Conservation (phyloP, 345 rosid species). For the Erysimum cheiranthoides region DNA sequence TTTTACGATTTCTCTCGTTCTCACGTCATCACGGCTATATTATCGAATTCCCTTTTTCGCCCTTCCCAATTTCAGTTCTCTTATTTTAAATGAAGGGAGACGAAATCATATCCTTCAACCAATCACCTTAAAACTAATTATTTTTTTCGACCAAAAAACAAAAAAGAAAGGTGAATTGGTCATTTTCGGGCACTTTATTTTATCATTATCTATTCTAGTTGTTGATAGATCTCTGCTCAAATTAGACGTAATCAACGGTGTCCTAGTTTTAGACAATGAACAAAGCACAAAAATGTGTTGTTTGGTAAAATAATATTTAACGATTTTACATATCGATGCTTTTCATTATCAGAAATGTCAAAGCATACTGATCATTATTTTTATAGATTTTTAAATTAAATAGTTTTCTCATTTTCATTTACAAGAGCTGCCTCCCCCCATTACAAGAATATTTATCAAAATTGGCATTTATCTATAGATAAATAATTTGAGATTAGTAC, state of each 20-base stretch:
- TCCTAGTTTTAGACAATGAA: background rate
- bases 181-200: background rate
- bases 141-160: background rate
- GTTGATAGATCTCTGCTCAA: background rate
- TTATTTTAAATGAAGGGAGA: background rate
- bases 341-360: background rate
- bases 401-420: too few species aligned
- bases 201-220: background rate
- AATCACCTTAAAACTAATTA: background rate
- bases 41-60: background rate
- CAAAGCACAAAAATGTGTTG: background rate
- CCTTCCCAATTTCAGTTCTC: background rate
- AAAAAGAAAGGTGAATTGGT: background rate
- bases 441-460: too few species aligned
- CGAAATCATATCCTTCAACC: background rate
- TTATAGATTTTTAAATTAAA: too few species aligned
- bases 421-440: too few species aligned
- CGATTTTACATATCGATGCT: background rate
- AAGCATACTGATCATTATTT: background rate
- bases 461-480: too few species aligned
- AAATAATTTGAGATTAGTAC: too few species aligned
- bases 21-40: slow-evolving; percentile 26
- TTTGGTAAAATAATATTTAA: background rate
- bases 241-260: slow-evolving; percentile 3
- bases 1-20: background rate